phyloP scores from a whole-genome alignment of 345 rosid species.

The Citrus mangshanensis region DNA sequence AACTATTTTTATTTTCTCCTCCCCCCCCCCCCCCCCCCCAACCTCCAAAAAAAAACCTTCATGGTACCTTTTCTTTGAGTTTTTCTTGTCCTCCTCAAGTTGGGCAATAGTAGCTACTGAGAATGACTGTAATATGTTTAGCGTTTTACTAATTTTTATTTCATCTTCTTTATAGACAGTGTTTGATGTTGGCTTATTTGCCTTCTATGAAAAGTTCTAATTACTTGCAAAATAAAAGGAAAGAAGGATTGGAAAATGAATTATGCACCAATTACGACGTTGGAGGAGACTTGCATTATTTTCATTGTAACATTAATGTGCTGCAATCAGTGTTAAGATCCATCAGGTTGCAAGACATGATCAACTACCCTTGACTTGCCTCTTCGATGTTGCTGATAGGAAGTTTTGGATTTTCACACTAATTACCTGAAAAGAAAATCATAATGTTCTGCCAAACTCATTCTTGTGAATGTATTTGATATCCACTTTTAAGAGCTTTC shows the following conservation, averaged over 20 bases:
- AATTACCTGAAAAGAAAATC: not conserved
- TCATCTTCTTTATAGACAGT: not conserved
- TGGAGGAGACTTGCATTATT: not conserved
- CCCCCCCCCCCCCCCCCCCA: too few relatives aligned
- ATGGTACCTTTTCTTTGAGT: not conserved
- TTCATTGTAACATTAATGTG: not conserved
- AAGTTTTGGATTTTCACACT: not conserved
- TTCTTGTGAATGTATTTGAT: too few relatives aligned
- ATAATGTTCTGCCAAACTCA: not conserved
- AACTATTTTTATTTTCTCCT: too few relatives aligned
- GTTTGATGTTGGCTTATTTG: not conserved
- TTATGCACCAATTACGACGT: not conserved
- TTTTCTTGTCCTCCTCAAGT: not conserved
- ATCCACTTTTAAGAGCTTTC: not conserved
- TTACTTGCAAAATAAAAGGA: not conserved
- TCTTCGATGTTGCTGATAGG: not conserved
- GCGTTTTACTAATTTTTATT: not conserved
- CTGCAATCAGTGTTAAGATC: not conserved
- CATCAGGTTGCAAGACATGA: not conserved
- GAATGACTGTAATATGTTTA: not conserved
- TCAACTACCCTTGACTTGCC: not conserved
- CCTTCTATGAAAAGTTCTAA: not conserved
- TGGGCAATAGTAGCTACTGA: not conserved
- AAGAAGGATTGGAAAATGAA: not conserved
- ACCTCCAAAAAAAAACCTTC: not conserved